Evolutionary conservation across 371 early-diverging fungal species (phyloP).

Genomic region (Apophysomyces ossiformis): DNA sequence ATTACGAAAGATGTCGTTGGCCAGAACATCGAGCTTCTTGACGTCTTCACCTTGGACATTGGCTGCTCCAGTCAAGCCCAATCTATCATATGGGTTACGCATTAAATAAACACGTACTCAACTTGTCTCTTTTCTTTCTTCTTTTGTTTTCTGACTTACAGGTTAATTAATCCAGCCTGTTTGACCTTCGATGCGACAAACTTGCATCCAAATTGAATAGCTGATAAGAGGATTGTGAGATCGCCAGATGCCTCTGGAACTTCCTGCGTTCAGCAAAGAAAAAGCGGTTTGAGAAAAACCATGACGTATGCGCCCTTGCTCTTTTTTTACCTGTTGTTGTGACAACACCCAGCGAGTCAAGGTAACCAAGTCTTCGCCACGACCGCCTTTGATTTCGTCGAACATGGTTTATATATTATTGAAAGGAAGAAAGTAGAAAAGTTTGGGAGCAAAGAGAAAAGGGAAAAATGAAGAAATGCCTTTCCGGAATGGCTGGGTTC

Average conservation of each 20-base stretch:
- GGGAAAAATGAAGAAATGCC: constrained; percentile 8
- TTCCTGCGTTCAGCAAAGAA: neutral
- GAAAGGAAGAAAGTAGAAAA: neutral
- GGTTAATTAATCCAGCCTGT: constrained; percentile 94
- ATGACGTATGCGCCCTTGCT: neutral
- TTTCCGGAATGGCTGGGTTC: constrained; percentile 3
- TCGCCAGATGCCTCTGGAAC: constrained; percentile 93
- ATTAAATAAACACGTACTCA: no score
- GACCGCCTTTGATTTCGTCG: constrained; percentile 51
- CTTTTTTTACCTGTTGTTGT: constrained; percentile 73
- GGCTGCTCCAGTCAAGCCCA: constrained; percentile 85
- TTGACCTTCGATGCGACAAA: constrained; percentile 96
- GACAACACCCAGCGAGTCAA: constrained; percentile 92
- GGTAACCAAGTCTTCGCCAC: constrained; percentile 89
- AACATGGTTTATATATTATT: constrained; percentile 27
- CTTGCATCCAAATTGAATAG: constrained; percentile 96
- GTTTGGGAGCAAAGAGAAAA: constrained; percentile 11
- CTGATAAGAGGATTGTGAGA: constrained; percentile 86
- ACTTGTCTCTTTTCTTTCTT: no score
- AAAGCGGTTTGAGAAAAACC: neutral
- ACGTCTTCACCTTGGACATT: constrained; percentile 97
- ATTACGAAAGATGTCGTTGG: constrained; percentile 98
- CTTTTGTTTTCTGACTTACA: constrained; percentile 59
- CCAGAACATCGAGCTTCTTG: constrained; percentile 96
- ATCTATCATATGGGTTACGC: constrained; percentile 40